Percentiles rank a stretch among this genome's conserved stretches.
phyloP scores from a whole-genome alignment of 257 asterid genomes.

The Ilex asprella region DNA sequence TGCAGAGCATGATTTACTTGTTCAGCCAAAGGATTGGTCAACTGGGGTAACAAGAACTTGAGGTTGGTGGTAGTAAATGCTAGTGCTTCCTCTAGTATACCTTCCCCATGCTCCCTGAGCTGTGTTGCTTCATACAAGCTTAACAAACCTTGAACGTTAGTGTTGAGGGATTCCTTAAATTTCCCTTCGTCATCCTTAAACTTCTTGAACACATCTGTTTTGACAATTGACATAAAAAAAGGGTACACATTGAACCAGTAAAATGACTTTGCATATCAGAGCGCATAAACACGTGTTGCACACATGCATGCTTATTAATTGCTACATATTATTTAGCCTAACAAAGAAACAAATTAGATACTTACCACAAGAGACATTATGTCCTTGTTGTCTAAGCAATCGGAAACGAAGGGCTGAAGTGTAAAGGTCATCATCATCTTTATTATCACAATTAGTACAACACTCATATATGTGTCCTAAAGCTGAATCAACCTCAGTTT shows the following conservation, averaged over 20 bases:
- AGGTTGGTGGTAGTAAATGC: slow-evolving; percentile 6
- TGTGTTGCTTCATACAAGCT: slow-evolving; percentile 31
- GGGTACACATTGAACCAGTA: background rate
- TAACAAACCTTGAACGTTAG: slow-evolving; percentile 16
- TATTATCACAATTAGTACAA: background rate
- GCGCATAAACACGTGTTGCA: no score
- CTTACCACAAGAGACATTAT: slow-evolving; percentile 14
- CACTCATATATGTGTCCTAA: background rate
- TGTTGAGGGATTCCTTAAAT: slow-evolving; percentile 1
- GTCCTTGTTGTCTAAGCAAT: slow-evolving; percentile 18
- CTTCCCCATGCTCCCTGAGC: slow-evolving; percentile 10
- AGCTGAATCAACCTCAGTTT: slow-evolving; percentile 6
- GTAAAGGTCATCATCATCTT: slow-evolving; percentile 4
- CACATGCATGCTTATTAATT: no score
- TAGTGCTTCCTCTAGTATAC: slow-evolving; percentile 11
- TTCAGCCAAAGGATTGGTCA: background rate
- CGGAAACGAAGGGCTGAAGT: slow-evolving; percentile 14
- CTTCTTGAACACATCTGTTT: slow-evolving; percentile 21
- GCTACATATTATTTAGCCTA: no score
- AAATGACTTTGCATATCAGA: background rate
- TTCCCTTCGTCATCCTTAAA: slow-evolving; percentile 15
- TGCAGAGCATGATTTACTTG: background rate
- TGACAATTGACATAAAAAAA: background rate
- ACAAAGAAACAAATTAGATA: background rate
- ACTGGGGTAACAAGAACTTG: background rate